These are phyloP conservation scores for Sordariomycetes sp. DNA, from an alignment of 2,329 filamentous ascomycete genomes.

Conservation along the genomic window DNA sequence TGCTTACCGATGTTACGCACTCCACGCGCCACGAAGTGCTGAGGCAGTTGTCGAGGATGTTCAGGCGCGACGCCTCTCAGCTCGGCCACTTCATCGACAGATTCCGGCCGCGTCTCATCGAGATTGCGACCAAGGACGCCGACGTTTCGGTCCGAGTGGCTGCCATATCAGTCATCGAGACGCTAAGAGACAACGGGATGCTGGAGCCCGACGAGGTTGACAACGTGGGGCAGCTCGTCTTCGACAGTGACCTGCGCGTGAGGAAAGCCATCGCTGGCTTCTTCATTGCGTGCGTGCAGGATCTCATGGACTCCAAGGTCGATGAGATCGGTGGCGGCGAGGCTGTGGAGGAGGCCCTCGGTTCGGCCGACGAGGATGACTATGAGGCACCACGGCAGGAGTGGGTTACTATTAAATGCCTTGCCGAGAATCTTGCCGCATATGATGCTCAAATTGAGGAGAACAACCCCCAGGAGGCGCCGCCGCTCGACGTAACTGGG, in stretches of 20 bases:
- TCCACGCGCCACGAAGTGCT: constrained; percentile 76
- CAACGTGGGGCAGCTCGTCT: constrained; percentile 74
- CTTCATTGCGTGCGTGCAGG: constrained; percentile 79
- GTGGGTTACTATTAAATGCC: constrained; percentile 87
- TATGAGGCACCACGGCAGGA: constrained; percentile 65
- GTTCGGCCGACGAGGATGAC: constrained; percentile 62
- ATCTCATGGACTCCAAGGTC: constrained; percentile 66
- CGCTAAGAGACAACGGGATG: constrained; percentile 72
- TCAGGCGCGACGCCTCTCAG: constrained; percentile 70
- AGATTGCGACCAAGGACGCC: constrained; percentile 82
- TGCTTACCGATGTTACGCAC: constrained; percentile 71
- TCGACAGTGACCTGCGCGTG: constrained; percentile 74
- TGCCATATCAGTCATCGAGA: constrained; percentile 72
- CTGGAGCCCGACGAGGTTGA: constrained; percentile 90
- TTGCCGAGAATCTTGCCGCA: constrained; percentile 70
- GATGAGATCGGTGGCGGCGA: constrained; percentile 80
- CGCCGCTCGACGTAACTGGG: constrained; percentile 37
- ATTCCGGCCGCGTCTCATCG: constrained; percentile 76
- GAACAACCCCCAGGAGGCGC: constrained; percentile 34
- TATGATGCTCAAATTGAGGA: constrained; percentile 66
- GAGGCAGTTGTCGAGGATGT: constrained; percentile 69
- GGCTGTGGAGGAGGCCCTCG: constrained; percentile 62
- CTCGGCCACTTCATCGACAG: constrained; percentile 88
- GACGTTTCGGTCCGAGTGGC: constrained; percentile 72
- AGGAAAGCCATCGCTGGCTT: constrained; percentile 84